These are phyloP conservation scores for Plicaturopsis crispa DNA, from an alignment of 768 basidiomycete genomes.

Conservation along the genomic window DNA sequence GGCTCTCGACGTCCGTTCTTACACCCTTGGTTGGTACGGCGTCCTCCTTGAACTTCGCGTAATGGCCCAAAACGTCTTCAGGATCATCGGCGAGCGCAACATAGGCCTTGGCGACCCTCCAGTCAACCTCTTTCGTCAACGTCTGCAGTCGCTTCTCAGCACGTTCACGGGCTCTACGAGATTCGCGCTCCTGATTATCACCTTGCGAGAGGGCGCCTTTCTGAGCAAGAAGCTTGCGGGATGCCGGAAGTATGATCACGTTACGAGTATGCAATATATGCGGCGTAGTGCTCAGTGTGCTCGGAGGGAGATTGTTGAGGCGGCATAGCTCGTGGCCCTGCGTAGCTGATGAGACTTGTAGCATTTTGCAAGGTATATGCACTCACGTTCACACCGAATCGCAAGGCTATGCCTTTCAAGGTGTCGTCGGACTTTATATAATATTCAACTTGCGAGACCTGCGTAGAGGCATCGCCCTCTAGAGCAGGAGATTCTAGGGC, in stretches of 20 bases:
- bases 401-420: slow-evolving; percentile 55
- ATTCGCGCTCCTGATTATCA: slow-evolving; percentile 32
- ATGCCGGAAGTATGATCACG: slow-evolving; percentile 45
- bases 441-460: slow-evolving; percentile 41
- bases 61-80: slow-evolving; percentile 19
- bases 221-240: slow-evolving; percentile 15
- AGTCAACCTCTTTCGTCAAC: slow-evolving; percentile 64
- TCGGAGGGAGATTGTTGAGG: slow-evolving; percentile 58
- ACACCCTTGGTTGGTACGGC: slow-evolving; percentile 8
- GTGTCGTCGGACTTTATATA: slow-evolving; percentile 53
- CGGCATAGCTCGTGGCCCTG: slow-evolving; percentile 56
- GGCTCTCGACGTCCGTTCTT: slow-evolving; percentile 28
- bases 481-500: too few relatives aligned
- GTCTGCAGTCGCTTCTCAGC: slow-evolving; percentile 56
- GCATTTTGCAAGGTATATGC: neutral
- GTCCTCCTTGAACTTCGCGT: slow-evolving; percentile 22
- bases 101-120: slow-evolving; percentile 60
- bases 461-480: too few relatives aligned
- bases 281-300: slow-evolving; percentile 61
- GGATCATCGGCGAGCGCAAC: slow-evolving; percentile 51
- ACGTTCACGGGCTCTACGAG: slow-evolving; percentile 38
- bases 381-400: slow-evolving; percentile 55
- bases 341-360: slow-evolving; percentile 2
- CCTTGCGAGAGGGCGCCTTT: slow-evolving; percentile 1
- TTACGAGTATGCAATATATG: slow-evolving; percentile 67